Conservation (phyloP, 768 basidiomycete species). For the Leccinum uliginosum region DNA sequence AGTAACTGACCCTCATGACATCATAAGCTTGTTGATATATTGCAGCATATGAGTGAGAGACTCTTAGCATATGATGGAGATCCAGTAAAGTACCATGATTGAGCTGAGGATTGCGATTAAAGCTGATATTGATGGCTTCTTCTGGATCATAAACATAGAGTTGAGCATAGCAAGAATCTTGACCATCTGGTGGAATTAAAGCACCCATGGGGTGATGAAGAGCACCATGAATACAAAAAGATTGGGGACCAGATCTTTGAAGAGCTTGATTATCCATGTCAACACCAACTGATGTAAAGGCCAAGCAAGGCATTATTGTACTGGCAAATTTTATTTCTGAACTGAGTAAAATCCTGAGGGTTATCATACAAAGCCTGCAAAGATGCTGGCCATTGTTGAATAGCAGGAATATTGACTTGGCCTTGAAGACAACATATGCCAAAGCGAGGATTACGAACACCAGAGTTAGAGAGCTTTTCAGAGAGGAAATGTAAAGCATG, state of each 20-base stretch:
- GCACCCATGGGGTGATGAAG: too few species aligned
- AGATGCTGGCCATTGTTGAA: neutral
- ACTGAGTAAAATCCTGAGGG: neutral
- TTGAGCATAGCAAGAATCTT: too few species aligned
- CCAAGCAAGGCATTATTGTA: neutral
- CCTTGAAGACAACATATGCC: neutral
- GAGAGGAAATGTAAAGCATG: neutral
- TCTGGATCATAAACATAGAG: too few species aligned
- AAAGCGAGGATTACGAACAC: neutral
- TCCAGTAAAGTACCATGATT: too few species aligned
- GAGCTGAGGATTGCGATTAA: too few species aligned
- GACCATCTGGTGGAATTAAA: too few species aligned
- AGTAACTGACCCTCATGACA: neutral
- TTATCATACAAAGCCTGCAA: neutral
- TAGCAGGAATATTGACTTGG: neutral
- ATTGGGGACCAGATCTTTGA: too few species aligned
- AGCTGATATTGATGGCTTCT: too few species aligned
- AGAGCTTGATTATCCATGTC: neutral
- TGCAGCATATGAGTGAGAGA: neutral
- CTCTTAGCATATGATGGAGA: neutral
- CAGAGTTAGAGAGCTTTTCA: neutral
- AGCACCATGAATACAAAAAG: too few species aligned
- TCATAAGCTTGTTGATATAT: neutral
- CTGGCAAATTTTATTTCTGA: neutral
- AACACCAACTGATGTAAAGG: conserved; percentile 7